Conservation (phyloP, 768 basidiomycete species). For the Leccinum uliginosum region DNA sequence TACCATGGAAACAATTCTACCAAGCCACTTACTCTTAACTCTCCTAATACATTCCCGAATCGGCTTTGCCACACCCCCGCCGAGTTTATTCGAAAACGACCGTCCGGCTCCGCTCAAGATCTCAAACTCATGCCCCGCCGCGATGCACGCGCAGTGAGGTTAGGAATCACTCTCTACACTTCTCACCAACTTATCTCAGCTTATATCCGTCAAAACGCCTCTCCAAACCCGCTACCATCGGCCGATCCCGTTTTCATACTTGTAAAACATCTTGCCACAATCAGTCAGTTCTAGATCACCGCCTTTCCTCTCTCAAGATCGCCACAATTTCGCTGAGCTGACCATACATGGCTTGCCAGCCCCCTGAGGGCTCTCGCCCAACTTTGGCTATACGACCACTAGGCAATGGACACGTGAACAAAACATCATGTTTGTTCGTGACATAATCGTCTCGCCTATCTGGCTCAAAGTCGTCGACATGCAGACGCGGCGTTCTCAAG, state of each 20-base stretch:
- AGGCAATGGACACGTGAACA: neutral
- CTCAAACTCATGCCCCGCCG: conserved; percentile 4
- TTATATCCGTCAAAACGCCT: conserved; percentile 20
- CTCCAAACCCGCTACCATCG: conserved; percentile 15
- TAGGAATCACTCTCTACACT: neutral
- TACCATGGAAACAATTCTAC: conserved; percentile 28
- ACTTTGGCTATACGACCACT: neutral
- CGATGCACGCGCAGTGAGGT: conserved; percentile 16
- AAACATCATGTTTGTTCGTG: conserved; percentile 6
- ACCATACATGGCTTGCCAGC: neutral
- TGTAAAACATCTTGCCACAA: conserved; percentile 1
- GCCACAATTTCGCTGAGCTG: conserved; percentile 10
- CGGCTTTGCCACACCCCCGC: neutral
- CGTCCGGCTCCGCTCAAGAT: conserved; percentile 1
- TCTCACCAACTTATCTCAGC: conserved; percentile 7
- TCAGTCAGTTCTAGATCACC: conserved; percentile 8
- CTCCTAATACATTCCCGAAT: conserved; percentile 1
- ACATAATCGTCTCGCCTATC: conserved; percentile 24
- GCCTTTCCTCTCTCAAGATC: conserved; percentile 1
- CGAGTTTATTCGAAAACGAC: neutral
- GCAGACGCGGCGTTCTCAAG: conserved; percentile 25
- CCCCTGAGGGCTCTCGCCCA: neutral
- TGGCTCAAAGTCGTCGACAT: conserved; percentile 19
- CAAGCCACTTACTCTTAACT: conserved; percentile 2
- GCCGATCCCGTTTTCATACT: conserved; percentile 14